These are phyloP conservation scores for Hypoxylon sp. DNA, from an alignment of 2,329 filamentous ascomycete genomes.

Conservation along the genomic window DNA sequence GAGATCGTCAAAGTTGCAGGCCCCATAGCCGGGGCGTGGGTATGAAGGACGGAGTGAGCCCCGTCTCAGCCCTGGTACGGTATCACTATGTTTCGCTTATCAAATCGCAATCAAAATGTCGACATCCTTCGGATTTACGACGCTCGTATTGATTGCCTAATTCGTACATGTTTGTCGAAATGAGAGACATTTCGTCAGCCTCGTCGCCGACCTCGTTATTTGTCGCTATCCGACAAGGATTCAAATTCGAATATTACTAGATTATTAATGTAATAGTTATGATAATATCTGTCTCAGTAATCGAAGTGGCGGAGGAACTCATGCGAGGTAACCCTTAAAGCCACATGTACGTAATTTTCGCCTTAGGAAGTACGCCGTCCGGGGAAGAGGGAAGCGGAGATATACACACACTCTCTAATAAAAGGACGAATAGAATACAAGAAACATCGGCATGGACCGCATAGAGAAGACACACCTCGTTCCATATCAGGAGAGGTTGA, in stretches of 20 bases:
- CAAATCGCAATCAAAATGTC: slow-evolving; percentile 12
- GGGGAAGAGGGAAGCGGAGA: slow-evolving; percentile 20
- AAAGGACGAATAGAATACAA: slow-evolving; percentile 11
- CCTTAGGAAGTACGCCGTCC: slow-evolving; percentile 12
- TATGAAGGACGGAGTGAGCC: slow-evolving; percentile 17
- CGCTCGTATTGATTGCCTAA: slow-evolving; percentile 15
- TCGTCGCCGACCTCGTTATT: slow-evolving; percentile 11
- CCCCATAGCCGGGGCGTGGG: slow-evolving; percentile 11
- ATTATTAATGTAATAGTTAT: slow-evolving; percentile 15
- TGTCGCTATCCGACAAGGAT: neutral
- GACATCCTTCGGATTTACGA: slow-evolving; percentile 4
- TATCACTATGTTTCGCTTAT: slow-evolving; percentile 18
- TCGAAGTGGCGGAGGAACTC: slow-evolving; percentile 11
- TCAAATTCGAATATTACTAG: neutral
- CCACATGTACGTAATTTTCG: slow-evolving; percentile 26
- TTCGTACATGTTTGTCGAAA: slow-evolving; percentile 19
- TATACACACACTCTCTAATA: slow-evolving; percentile 5
- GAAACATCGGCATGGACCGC: slow-evolving; percentile 11
- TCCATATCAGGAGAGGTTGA: slow-evolving; percentile 31
- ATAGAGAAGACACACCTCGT: slow-evolving; percentile 28
- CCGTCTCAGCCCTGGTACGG: slow-evolving; percentile 4
- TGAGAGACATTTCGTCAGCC: slow-evolving; percentile 22
- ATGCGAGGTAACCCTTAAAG: slow-evolving; percentile 10
- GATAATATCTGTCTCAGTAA: slow-evolving; percentile 1
- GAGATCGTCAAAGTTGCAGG: slow-evolving; percentile 25